These are phyloP conservation scores for Lipomyces mesembrius DNA, from an alignment of 805 yeast genomes.

Conservation along the genomic window DNA sequence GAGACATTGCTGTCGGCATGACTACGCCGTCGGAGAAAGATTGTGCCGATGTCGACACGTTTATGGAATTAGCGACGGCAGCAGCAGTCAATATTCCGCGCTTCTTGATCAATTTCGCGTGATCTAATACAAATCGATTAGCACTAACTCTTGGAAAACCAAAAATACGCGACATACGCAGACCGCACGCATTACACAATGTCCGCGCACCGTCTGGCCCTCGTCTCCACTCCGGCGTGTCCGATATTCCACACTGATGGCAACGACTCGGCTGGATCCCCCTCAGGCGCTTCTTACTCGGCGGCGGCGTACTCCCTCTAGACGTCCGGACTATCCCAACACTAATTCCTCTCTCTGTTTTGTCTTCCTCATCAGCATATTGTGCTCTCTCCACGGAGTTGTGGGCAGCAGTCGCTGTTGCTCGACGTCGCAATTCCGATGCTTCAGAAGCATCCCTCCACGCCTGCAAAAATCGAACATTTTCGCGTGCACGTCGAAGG, in stretches of 20 bases:
- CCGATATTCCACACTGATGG: conserved; percentile 40
- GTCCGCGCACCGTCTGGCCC: conserved; percentile 81
- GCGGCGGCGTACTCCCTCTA: not conserved
- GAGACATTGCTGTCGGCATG: not conserved
- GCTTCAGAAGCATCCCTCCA: conserved; percentile 27
- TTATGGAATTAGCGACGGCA: not conserved
- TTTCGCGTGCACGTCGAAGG: conserved; percentile 26
- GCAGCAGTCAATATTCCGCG: conserved; percentile 9
- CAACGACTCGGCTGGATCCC: conserved; percentile 33
- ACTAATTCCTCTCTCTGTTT: not conserved
- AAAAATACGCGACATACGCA: conserved; percentile 41
- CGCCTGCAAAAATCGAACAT: conserved; percentile 19
- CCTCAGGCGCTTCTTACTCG: conserved; percentile 24
- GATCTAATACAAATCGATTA: conserved; percentile 40
- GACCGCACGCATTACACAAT: conserved; percentile 82
- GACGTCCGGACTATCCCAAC: not conserved
- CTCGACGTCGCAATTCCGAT: conserved; percentile 13
- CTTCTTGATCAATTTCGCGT: conserved; percentile 65
- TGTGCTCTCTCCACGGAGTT: not conserved
- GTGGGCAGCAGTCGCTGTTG: not conserved
- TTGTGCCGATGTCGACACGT: not conserved
- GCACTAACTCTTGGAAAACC: too few relatives aligned
- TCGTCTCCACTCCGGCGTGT: conserved; percentile 83
- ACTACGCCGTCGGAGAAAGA: too few relatives aligned
- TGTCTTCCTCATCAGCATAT: not conserved